Base-by-base conservation (phyloP, 768 basidiomycete genomes). In the Lactarius trivialis region DNA sequence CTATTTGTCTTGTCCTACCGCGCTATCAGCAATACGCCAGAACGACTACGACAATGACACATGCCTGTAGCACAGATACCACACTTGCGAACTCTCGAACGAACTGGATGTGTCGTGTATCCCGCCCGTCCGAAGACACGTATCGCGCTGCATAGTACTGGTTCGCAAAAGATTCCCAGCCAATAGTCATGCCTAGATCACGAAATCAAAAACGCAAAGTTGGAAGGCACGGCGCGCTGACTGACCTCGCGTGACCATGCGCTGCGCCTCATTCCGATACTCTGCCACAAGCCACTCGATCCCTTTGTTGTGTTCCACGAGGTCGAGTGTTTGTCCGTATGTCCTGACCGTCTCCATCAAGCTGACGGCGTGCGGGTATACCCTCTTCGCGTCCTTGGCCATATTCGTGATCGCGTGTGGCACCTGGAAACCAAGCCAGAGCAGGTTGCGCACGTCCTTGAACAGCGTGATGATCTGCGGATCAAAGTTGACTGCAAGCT, bases 291-390 rank as follows among this genome's bases (percentile, higher is more conserved):
- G 79, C 82, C 92, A 92, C 72, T 93, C 91, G 68, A 98, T 94
- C 3, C 87, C 93, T 73, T 88, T 88, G 72, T 98, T 92, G 48
- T 81, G 81, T 71, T 97, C 89, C 68, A 98, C 88, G 68, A 98
- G 76, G 72, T 93, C 92, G 72, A 97, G 76, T 0, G 93, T 97
- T 77, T 99, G 97, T 21, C 90, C 89, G 74, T 99, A 98, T 32
- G 93, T 98, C 72, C 95, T 79, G n/a, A 98, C 93, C 0, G 94
- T 96, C 79, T 99, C 97, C 96, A 98, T 98, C 73, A 93, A 74
- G 70, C 91, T 93, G 67, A 98, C 96, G 2, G 97, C 97, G 77
- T 98, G 94, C 0, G 95, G 95, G 72, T 99, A 99, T 63, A 98
- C 95, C 68, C 93, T 79, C 79, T 97, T 98, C 63, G 97, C 97